Conservation (phyloP, 768 basidiomycete genomes). For the Rhodocollybia butyracea region DNA sequence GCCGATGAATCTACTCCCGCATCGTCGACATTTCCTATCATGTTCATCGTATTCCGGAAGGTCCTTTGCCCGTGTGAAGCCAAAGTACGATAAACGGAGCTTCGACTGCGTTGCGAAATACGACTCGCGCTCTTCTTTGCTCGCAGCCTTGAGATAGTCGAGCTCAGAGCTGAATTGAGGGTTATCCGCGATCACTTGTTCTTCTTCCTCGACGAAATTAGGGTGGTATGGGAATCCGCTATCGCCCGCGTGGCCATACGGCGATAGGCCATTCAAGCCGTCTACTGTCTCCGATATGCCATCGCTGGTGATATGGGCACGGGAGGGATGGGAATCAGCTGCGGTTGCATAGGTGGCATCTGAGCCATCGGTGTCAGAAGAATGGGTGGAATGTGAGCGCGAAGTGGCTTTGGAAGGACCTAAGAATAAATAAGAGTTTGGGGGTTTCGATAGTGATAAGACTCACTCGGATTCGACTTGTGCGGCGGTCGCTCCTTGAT, state of each 20-base stretch:
- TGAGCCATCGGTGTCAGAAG: background rate
- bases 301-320: background rate
- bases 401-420: background rate
- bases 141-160: background rate
- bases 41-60: background rate
- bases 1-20: slow-evolving; percentile 1
- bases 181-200: background rate
- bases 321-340: background rate
- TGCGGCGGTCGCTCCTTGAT: no score
- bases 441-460: no score
- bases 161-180: background rate
- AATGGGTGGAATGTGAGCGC: background rate
- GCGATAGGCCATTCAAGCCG: background rate
- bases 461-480: no score
- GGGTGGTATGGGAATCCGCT: no score
- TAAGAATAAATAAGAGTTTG: no score
- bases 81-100: no score
- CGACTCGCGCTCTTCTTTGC: background rate
- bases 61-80: no score
- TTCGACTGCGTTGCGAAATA: no score
- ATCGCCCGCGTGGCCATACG: background rate
- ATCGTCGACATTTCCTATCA: background rate
- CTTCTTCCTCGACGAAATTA: background rate
- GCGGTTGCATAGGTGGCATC: slow-evolving; percentile 2
- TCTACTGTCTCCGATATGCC: no score